Evolutionary conservation across 345 rosid genomes (phyloP).

Genomic region (Salix purpurea): DNA sequence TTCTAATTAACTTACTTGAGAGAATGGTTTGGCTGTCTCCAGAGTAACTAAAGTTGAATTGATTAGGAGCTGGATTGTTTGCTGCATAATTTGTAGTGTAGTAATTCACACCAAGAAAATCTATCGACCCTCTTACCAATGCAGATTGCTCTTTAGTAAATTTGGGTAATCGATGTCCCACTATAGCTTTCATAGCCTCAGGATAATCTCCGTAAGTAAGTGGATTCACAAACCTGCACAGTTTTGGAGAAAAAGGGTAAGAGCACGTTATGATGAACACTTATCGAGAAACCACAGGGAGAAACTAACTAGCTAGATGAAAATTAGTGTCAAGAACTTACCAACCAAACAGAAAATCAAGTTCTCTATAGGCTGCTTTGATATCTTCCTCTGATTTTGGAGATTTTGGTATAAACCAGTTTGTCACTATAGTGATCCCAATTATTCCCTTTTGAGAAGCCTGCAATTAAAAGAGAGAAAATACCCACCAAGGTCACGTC

Average conservation of each 20-base stretch:
- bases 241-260: too few species aligned
- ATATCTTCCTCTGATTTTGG: constrained; percentile 2
- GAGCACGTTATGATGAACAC: too few species aligned
- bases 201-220: constrained; percentile 59
- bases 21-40: constrained; percentile 23
- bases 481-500: too few species aligned
- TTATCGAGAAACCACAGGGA: too few species aligned
- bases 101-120: constrained; percentile 55
- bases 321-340: neutral
- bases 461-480: constrained; percentile 1
- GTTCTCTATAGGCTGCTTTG: constrained; percentile 8
- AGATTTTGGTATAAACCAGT: constrained; percentile 29
- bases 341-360: constrained; percentile 25
- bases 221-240: constrained; percentile 50
- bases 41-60: constrained; percentile 20
- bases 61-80: neutral
- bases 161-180: constrained; percentile 52
- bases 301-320: neutral
- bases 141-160: constrained; percentile 45
- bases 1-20: neutral
- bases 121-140: constrained; percentile 45
- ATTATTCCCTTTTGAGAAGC: constrained; percentile 36
- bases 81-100: constrained; percentile 44
- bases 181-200: constrained; percentile 35
- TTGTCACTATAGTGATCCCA: constrained; percentile 21